Base-by-base conservation (phyloP, 106 monocot genomes). In the Dendrobium officinale region DNA sequence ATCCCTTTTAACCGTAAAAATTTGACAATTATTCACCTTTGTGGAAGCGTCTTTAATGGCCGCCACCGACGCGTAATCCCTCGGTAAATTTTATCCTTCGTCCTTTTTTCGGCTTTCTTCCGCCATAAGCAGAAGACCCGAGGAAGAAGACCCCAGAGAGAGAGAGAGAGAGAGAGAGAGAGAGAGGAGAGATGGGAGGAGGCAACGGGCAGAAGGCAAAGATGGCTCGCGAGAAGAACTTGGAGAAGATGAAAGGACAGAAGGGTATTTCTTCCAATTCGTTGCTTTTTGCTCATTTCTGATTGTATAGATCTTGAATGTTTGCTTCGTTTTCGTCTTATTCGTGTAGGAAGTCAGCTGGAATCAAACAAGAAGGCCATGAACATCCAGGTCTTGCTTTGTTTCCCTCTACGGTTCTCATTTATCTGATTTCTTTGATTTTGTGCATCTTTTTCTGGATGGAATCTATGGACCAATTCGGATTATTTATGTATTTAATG, bases 201-300 rank as follows among this genome's bases (percentile, higher is more conserved):
- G 90, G 90, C 51, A 91, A 91, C 79, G 90, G 82, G 51, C 90
- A 91, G 87, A 91, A 91, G 78, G 24, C 90, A 49, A 91, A 82
- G 88, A 91, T 91, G 90, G 90, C 90, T 37, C 85, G 90, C 54
- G 90, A 91, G 84, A 83, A n/a, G 77, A 91, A 88, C 77, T 13
- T 84, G 51, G 90, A 91, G 90, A 91, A 91, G 88, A 74, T 74
- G 22, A 87, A 80, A 55, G 82, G 40, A 42, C 18, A 43, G 22
- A 91, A 87, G 67, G 90, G 90, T 47, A 70, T 15, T 2, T 55
- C 73, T 40, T 40, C 33, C 19, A 19, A 6, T 42, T 42, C 20
- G 9, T 41, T 15, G 3, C 2, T 5, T 33, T 37, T 70, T 31
- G 37, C 19, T 73, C 40, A 6, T 74, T 19, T 74, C 6, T 42